Evolutionary conservation across 768 basidiomycete species (phyloP).

Genomic region (Ephemerocybe angulata): DNA sequence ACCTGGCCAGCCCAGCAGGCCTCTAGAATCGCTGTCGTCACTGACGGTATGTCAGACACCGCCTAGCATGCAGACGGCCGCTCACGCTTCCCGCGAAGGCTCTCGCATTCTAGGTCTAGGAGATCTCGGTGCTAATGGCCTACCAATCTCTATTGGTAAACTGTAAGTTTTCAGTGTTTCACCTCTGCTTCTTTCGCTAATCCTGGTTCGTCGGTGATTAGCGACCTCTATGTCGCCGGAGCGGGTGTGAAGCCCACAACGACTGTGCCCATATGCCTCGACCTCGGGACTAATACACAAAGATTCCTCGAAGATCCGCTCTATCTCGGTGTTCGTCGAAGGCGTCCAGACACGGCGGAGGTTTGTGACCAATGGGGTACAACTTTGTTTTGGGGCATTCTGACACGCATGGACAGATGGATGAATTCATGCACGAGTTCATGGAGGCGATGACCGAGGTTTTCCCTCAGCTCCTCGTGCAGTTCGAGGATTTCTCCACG

Average conservation of each 20-base stretch:
- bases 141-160: slow-evolving; percentile 71
- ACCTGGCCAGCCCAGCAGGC: slow-evolving; percentile 44
- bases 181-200: slow-evolving; percentile 2
- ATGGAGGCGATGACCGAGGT: slow-evolving; percentile 63
- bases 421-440: slow-evolving; percentile 73
- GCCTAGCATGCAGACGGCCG: slow-evolving; percentile 11
- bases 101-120: slow-evolving; percentile 72
- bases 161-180: slow-evolving; percentile 37
- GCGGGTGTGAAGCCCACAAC: slow-evolving; percentile 58
- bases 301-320: slow-evolving; percentile 66
- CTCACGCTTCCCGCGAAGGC: slow-evolving; percentile 30
- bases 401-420: slow-evolving; percentile 41
- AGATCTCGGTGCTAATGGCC: slow-evolving; percentile 45
- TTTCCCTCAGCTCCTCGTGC: slow-evolving; percentile 67
- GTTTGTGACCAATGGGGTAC: slow-evolving; percentile 21
- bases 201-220: too few relatives aligned
- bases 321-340: slow-evolving; percentile 67
- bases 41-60: slow-evolving; percentile 51
- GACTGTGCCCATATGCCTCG: slow-evolving; percentile 64
- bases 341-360: slow-evolving; percentile 43
- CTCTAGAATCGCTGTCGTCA: slow-evolving; percentile 70
- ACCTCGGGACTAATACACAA: slow-evolving; percentile 75
- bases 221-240: slow-evolving; percentile 67
- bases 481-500: slow-evolving; percentile 76
- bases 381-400: neutral